phyloP scores from a whole-genome alignment of 139 green algal genomes.

The Chlamydomonas applanata region DNA sequence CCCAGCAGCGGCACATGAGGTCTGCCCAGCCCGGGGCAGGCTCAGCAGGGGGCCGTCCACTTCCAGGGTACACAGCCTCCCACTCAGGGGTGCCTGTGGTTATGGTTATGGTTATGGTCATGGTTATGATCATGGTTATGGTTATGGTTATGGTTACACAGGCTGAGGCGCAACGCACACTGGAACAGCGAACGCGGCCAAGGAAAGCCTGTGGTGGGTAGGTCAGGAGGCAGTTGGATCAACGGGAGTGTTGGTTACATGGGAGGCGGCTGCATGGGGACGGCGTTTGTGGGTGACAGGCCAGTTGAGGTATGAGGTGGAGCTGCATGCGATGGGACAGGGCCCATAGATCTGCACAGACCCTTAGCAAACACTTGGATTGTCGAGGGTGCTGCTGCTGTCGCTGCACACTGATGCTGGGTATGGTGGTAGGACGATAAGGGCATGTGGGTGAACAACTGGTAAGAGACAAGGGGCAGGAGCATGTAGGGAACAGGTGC shows the following conservation, averaged over 20 bases:
- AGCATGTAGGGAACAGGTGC: no score
- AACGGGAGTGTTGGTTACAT: not conserved
- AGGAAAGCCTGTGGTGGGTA: not conserved
- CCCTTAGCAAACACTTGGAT: no score
- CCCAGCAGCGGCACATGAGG: constrained; percentile 64
- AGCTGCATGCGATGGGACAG: not conserved
- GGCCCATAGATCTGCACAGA: no score
- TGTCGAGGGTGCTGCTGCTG: no score
- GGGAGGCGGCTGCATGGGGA: not conserved
- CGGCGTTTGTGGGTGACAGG: not conserved
- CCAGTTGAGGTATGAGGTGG: not conserved
- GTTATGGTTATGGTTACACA: no score
- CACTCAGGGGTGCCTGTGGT: constrained; percentile 1
- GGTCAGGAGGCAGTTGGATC: not conserved
- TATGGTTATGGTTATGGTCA: not conserved
- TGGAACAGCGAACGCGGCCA: no score
- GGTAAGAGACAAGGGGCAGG: no score
- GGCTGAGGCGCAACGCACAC: no score
- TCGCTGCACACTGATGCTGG: no score
- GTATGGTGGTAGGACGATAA: no score
- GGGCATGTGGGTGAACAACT: no score
- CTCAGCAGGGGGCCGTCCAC: not conserved
- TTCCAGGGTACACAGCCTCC: not conserved
- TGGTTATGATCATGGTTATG: no score
- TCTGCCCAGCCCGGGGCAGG: not conserved